Evolutionary conservation across 129 eudicot species (phyloP), one percentile per base, ranked within the genome.

Genomic region (Glebionis coronaria): DNA sequence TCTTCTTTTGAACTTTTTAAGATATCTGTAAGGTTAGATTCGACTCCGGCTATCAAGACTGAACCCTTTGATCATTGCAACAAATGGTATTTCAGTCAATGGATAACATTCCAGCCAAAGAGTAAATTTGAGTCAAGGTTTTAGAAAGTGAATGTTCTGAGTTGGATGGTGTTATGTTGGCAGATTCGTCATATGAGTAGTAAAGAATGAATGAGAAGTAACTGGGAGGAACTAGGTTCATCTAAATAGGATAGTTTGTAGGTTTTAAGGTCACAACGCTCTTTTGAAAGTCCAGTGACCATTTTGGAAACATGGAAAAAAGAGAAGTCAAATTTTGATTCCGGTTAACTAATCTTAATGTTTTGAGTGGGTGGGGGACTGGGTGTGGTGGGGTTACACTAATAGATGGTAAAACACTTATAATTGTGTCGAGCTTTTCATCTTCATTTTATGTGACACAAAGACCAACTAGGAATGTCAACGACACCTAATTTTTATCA

Each of bases 101-200:
- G 50, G 68, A 27, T 61, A 77, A 56, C 56, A 79, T 77, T 40
- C 85, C 82, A 6, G 79, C 85, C 65, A 77, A 69, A 12, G 85
- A 82, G 52, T 81, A 81, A 55, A 77, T 77, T 2, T 28, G 70
- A 64, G 70, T 68, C 50, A 77, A 50, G 73, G 85, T 78, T 40
- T 69, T 65, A 3, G 85, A 68, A 18, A 81, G 73, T 50, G 85
- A 73, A 14, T n/a, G 51, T 42, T 65, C 73, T 81, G 47, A 81
- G 76, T 57, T 20, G 54, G 79, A 44, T 1, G 73, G 80, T 45
- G 76, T 68, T 49, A 55, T 57, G 58, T 35, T 71, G 66, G 46
- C 57, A 9, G 79, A 69, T 44, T 68, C 70, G 19, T 56, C 19
- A 35, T 57, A 51, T 59, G 70, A 52, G 59, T 68, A 77, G 68